Conservation (phyloP, 306 rosid genomes). For the Gleditsia sinensis region DNA sequence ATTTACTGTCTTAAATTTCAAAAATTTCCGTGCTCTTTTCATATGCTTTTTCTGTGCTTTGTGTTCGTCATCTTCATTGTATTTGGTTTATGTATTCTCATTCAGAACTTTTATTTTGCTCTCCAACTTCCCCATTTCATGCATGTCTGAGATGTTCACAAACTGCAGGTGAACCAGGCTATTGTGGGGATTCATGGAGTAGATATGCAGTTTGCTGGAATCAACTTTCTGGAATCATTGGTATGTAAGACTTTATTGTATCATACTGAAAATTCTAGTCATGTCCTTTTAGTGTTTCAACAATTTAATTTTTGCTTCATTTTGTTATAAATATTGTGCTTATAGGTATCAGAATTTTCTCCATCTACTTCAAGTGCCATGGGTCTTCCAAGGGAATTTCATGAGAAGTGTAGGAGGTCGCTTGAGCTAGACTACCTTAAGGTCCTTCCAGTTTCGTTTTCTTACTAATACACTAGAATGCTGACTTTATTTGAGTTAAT, state of each 20-base stretch:
- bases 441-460: constrained; percentile 54
- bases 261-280: constrained; percentile 10
- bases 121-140: constrained; percentile 7
- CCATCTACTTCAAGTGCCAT: constrained; percentile 92
- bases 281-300: constrained; percentile 28
- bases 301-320: constrained; percentile 30
- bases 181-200: constrained; percentile 71
- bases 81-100: background rate
- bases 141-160: constrained; percentile 37
- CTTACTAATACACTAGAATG: background rate
- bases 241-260: constrained; percentile 47
- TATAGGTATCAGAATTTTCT: constrained; percentile 93
- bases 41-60: background rate
- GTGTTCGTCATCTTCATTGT: constrained; percentile 1
- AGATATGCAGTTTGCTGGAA: constrained; percentile 83
- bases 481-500: constrained; percentile 2
- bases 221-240: constrained; percentile 84
- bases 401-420: constrained; percentile 88
- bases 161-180: constrained; percentile 85
- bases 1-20: constrained; percentile 2
- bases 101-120: constrained; percentile 22
- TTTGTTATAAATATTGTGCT: constrained; percentile 24
- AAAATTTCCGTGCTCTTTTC: constrained; percentile 3
- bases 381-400: constrained; percentile 98
- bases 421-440: constrained; percentile 75